Percentiles rank a stretch among this genome's conserved stretches.
phyloP scores from a whole-genome alignment of 2,329 filamentous ascomycete genomes.

The Diplocarpon mali region DNA sequence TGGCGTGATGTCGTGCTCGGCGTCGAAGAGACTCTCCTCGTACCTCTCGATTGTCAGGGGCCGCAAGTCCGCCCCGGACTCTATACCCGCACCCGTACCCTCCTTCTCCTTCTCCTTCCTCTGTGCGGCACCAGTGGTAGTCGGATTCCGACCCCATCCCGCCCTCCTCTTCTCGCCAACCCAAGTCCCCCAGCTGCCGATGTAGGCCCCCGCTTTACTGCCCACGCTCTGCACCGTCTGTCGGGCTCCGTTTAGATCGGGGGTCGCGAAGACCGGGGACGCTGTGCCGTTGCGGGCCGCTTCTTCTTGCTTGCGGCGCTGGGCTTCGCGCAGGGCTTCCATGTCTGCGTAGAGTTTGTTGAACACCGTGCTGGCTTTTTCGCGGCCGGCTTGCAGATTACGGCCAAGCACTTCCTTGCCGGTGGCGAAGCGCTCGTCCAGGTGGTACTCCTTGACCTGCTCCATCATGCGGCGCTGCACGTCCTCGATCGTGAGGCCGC shows the following conservation, averaged over 20 bases:
- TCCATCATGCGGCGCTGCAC: slow-evolving; percentile 81
- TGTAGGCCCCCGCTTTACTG: slow-evolving; percentile 49
- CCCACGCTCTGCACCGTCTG: slow-evolving; percentile 39
- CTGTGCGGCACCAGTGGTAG: slow-evolving; percentile 1
- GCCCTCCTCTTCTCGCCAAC: slow-evolving; percentile 63
- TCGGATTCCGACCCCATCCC: slow-evolving; percentile 21
- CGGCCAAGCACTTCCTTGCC: slow-evolving; percentile 79
- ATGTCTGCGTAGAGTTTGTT: slow-evolving; percentile 86
- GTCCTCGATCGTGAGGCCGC: slow-evolving; percentile 86
- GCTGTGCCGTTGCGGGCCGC: slow-evolving; percentile 17
- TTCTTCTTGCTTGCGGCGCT: slow-evolving; percentile 52
- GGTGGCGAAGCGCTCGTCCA: slow-evolving; percentile 80
- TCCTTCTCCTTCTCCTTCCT: slow-evolving; percentile 18
- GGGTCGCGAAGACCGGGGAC: slow-evolving; percentile 12
- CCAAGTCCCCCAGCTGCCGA: slow-evolving; percentile 60
- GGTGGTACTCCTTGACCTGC: slow-evolving; percentile 85
- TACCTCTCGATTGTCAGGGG: slow-evolving; percentile 23
- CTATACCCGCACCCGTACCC: not conserved
- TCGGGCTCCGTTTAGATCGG: slow-evolving; percentile 34
- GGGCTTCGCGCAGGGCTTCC: slow-evolving; percentile 66
- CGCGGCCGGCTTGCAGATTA: slow-evolving; percentile 76
- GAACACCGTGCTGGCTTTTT: slow-evolving; percentile 79
- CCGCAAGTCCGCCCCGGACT: slow-evolving; percentile 7
- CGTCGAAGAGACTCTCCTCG: slow-evolving; percentile 26
- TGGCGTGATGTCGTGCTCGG: slow-evolving; percentile 12